Conservation (phyloP, 2,329 filamentous ascomycete species). For the Aspergillus calidoustus region DNA sequence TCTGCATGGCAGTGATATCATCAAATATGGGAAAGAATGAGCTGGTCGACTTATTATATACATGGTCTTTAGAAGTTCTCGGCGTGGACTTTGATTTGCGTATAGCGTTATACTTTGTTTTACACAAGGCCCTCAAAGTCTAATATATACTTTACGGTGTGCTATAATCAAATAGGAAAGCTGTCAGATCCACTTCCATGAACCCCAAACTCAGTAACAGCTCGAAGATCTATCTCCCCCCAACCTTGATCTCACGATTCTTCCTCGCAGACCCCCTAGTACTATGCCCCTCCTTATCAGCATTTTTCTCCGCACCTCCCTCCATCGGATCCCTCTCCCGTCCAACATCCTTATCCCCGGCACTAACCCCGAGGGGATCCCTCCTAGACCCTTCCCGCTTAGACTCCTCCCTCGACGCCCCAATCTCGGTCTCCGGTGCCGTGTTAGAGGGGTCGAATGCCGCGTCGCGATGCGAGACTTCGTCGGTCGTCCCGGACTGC, state of each 20-base stretch:
- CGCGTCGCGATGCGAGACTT: constrained; percentile 61
- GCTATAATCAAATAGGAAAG: background rate
- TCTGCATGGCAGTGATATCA: constrained; percentile 44
- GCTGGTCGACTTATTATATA: background rate
- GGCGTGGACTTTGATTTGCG: background rate
- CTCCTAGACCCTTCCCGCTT: constrained; percentile 44
- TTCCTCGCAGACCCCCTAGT: constrained; percentile 43
- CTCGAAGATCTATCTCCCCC: constrained; percentile 6
- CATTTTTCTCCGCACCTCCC: constrained; percentile 48
- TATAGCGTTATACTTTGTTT: background rate
- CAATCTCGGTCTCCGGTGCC: constrained; percentile 62
- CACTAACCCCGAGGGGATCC: constrained; percentile 63
- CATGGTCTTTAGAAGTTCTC: background rate
- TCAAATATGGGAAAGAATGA: constrained; percentile 34
- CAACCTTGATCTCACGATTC: constrained; percentile 30
- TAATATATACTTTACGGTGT: background rate
- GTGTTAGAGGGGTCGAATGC: constrained; percentile 74
- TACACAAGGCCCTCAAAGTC: background rate
- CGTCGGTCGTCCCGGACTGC: constrained; percentile 68
- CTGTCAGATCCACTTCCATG: background rate
- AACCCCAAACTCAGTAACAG: background rate
- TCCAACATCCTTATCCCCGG: constrained; percentile 64
- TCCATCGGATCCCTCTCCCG: constrained; percentile 51
- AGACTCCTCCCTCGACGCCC: constrained; percentile 42
- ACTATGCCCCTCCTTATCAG: constrained; percentile 43